These are phyloP conservation scores for Leptodontidium sp. DNA, from an alignment of 2,329 filamentous ascomycete genomes.

Conservation along the genomic window DNA sequence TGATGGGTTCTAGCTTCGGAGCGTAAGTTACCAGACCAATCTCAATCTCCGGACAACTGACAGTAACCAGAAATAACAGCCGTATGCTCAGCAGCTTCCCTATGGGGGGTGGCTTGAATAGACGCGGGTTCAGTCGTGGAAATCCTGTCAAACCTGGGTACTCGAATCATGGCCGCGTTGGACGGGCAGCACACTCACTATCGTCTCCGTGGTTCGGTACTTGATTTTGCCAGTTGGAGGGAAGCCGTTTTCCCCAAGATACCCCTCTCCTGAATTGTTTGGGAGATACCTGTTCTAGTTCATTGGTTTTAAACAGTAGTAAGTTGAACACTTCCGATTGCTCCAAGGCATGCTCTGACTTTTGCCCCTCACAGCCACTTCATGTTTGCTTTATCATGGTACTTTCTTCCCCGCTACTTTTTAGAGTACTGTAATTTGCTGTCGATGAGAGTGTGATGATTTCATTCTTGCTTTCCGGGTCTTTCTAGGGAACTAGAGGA, in stretches of 20 bases:
- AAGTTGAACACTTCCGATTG: background rate
- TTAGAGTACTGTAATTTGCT: background rate
- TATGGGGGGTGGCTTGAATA: background rate
- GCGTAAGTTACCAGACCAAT: background rate
- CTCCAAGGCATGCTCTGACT: background rate
- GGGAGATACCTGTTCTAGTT: background rate
- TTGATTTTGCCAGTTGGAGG: too few species aligned
- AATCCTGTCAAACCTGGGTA: background rate
- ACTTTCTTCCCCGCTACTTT: background rate
- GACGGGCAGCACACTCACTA: too few species aligned
- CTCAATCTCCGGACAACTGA: background rate
- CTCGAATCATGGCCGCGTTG: too few species aligned
- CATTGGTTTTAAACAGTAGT: background rate
- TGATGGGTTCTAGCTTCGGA: background rate
- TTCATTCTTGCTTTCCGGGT: background rate
- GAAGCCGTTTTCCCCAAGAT: too few species aligned
- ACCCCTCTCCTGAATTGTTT: background rate
- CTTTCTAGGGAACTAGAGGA: background rate
- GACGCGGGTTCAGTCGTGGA: slow-evolving; percentile 1
- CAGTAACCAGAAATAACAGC: background rate
- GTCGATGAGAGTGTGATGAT: background rate
- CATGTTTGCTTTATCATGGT: background rate
- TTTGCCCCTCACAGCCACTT: background rate
- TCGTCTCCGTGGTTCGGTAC: too few species aligned
- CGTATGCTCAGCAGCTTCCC: background rate